A percentile compares a stretch with the other conserved stretches of the same genome.
phyloP scores from a whole-genome alignment of 257 asterid species.

The Solanum rostratum region DNA sequence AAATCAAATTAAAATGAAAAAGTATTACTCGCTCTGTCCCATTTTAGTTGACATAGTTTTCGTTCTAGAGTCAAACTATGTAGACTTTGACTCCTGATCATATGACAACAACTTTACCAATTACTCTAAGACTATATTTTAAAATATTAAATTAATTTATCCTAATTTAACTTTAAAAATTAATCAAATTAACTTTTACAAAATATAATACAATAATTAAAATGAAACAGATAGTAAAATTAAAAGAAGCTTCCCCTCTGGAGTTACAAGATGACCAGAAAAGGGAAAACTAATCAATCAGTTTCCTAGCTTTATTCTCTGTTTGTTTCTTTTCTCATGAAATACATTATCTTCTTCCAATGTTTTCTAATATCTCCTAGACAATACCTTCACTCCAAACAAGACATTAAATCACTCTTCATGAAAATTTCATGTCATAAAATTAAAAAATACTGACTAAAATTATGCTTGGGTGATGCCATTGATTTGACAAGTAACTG shows the following conservation, averaged over 20 bases:
- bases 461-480: neutral
- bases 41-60: neutral
- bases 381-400: neutral
- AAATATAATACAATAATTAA: no score
- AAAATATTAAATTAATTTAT: no score
- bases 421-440: neutral
- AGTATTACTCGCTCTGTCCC: no score
- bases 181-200: no score
- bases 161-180: no score
- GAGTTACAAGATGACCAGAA: neutral
- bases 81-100: no score
- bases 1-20: no score
- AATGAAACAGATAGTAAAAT: no score
- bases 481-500: neutral
- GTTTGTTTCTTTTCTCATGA: neutral
- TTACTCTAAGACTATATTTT: no score
- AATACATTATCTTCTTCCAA: neutral
- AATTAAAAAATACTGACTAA: neutral
- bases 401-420: neutral
- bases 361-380: neutral
- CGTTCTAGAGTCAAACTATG: no score
- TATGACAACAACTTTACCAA: no score
- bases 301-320: neutral
- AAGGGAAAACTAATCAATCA: neutral
- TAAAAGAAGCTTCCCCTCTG: neutral